Evolutionary conservation across 1,284 basidiomycete genomes (phyloP), one percentile per base, ranked within the genome.

Genomic region (Pseudozyma hubeiensis): DNA sequence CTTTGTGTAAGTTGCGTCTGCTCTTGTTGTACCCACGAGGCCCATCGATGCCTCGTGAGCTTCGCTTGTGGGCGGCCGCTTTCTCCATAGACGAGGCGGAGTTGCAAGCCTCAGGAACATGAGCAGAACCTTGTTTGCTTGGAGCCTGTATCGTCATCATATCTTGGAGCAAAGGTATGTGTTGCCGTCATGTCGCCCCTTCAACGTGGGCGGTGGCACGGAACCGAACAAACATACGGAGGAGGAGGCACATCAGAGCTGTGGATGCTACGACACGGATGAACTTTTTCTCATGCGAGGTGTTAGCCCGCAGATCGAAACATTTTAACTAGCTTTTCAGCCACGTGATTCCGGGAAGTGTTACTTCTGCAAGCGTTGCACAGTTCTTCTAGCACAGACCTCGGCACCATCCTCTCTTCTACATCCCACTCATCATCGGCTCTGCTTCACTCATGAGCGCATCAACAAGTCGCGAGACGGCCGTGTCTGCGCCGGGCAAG

Each of bases 401-500:
- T 19, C n/a, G 19, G 5, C 4, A 9, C 43, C 3, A 17, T 47
- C 43, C 16, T 1, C n/a, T 8, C 10, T 34, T 33, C 50, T 46
- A 10, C 43, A n/a, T 39, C 16, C 37, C 39, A 17, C 49, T 39
- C 16, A 14, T 14, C 43, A 46, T 29, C 31, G 35, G 39, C 54
- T 24, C 24, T 16, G 31, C 56, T 30, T 13, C 5, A 16, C 30
- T 14, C 11, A 72, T 72, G 69, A 24, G 17, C 53, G 3, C 37
- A 50, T 17, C 39, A 33, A 9, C n/a, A 14, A 1, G 0, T 19
- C 56, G 69, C 48, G 62, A 65, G 52, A 70, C 67, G 10, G 44
- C 92, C 63, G 89, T 97, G 56, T 97, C 94, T 30, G 90, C 95
- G 1, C 93, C 96, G 5, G 97, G 96, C 74, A 99, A 99, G 86